phyloP scores from a whole-genome alignment of 2,329 filamentous ascomycete genomes.

The Tolypocladium inflatum region DNA sequence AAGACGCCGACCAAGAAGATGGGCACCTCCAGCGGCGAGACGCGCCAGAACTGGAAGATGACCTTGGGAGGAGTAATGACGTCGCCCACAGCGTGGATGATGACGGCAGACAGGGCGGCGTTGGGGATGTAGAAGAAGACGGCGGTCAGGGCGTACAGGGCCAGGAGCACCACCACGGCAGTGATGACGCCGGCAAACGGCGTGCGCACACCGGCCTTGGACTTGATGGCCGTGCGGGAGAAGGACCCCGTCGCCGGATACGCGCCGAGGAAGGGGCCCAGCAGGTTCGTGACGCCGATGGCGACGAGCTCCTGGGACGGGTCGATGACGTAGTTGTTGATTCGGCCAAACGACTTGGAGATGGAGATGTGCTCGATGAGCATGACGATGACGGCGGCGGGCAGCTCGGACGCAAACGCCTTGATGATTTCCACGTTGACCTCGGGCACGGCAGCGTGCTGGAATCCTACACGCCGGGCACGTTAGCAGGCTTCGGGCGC shows the following conservation, averaged over 20 bases:
- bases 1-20: conserved; percentile 83
- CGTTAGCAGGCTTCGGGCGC: neutral
- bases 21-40: conserved; percentile 70
- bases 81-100: conserved; percentile 85
- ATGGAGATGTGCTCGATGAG: conserved; percentile 77
- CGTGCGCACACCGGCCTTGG: conserved; percentile 84
- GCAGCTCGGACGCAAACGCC: conserved; percentile 55
- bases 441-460: conserved; percentile 55
- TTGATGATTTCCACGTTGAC: conserved; percentile 52
- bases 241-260: conserved; percentile 88
- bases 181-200: conserved; percentile 82
- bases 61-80: conserved; percentile 75
- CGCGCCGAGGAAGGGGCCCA: conserved; percentile 69
- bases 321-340: conserved; percentile 75
- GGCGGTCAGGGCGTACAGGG: conserved; percentile 71
- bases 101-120: conserved; percentile 67
- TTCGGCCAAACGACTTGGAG: conserved; percentile 69
- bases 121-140: conserved; percentile 87
- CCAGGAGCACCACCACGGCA: conserved; percentile 69
- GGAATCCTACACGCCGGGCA: conserved; percentile 43
- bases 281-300: conserved; percentile 64
- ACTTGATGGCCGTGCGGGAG: conserved; percentile 84
- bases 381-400: conserved; percentile 67
- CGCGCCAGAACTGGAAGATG: conserved; percentile 81
- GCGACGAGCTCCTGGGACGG: conserved; percentile 73